Percentiles rank a stretch among this genome's conserved stretches.
phyloP scores from a whole-genome alignment of 495 filamentous ascomycete genomes.

The Aspergillus panamensis region DNA sequence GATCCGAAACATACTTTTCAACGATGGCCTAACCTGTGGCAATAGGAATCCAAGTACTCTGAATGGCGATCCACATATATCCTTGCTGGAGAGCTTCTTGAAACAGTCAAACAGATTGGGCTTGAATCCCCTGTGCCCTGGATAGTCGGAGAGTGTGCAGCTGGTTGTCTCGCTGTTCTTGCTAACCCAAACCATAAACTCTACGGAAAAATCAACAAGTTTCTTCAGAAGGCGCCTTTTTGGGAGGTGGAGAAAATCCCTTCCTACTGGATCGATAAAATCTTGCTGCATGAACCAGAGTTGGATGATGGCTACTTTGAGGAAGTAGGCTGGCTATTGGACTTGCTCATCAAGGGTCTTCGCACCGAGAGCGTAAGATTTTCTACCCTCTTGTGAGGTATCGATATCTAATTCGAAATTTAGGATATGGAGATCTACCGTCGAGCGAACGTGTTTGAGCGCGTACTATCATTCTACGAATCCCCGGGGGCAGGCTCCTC shows the following conservation, averaged over 20 bases:
- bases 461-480: slow-evolving; percentile 65
- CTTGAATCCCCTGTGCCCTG: slow-evolving; percentile 62
- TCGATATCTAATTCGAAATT: background rate
- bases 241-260: slow-evolving; percentile 76
- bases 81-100: slow-evolving; percentile 71
- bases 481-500: slow-evolving; percentile 59
- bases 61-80: slow-evolving; percentile 75
- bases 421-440: slow-evolving; percentile 83
- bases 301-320: slow-evolving; percentile 70
- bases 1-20: background rate
- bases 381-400: background rate
- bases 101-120: slow-evolving; percentile 59
- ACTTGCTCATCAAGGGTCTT: slow-evolving; percentile 68
- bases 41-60: slow-evolving; percentile 59
- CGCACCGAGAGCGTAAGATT: slow-evolving; percentile 50
- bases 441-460: slow-evolving; percentile 73
- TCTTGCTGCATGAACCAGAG: slow-evolving; percentile 65
- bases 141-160: slow-evolving; percentile 69
- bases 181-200: slow-evolving; percentile 75
- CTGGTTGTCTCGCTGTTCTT: slow-evolving; percentile 63
- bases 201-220: slow-evolving; percentile 82
- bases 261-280: slow-evolving; percentile 64
- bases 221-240: slow-evolving; percentile 68
- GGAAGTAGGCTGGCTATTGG: slow-evolving; percentile 78
- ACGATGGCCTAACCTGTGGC: slow-evolving; percentile 13